A percentile compares a stretch with the other conserved stretches of the same genome.
Conservation (phyloP, 2,329 filamentous ascomycete genomes). For the Huntiella moniliformis region DNA sequence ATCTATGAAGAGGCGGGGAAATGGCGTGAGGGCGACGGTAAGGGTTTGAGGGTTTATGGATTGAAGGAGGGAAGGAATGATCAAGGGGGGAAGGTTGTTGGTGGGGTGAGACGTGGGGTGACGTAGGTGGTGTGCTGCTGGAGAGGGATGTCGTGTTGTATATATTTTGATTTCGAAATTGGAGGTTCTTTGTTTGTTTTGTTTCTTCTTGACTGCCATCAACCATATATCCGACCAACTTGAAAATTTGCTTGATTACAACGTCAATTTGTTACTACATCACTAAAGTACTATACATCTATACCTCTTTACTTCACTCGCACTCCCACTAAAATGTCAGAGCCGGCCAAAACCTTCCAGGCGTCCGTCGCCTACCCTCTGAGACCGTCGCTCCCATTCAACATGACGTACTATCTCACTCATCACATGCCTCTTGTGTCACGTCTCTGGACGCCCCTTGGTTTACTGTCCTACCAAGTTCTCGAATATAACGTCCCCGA, state of each 20-base stretch:
- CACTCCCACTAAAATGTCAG: not conserved
- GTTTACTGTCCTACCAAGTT: conserved; percentile 22
- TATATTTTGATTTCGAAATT: too few relatives aligned
- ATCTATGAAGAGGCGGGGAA: too few relatives aligned
- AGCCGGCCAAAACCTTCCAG: not conserved
- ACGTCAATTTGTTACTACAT: too few relatives aligned
- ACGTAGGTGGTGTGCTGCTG: too few relatives aligned
- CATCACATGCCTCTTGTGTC: conserved; percentile 27
- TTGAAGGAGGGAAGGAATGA: too few relatives aligned
- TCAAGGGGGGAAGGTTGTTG: not conserved
- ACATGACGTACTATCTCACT: conserved; percentile 29
- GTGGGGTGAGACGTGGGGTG: not conserved
- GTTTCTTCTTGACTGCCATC: too few relatives aligned
- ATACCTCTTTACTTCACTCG: not conserved
- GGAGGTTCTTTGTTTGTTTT: too few relatives aligned
- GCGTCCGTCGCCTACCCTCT: conserved; percentile 5
- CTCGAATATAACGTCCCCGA: conserved; percentile 15
- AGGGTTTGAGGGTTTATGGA: too few relatives aligned
- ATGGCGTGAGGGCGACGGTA: too few relatives aligned
- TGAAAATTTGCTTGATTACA: too few relatives aligned
- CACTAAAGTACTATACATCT: not conserved
- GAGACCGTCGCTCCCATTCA: conserved; percentile 19
- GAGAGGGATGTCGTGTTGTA: too few relatives aligned
- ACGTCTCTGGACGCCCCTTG: conserved; percentile 21
- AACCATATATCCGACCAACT: too few relatives aligned